phyloP scores from a whole-genome alignment of 2,329 filamentous ascomycete genomes.

The Parafenestella ontariensis region DNA sequence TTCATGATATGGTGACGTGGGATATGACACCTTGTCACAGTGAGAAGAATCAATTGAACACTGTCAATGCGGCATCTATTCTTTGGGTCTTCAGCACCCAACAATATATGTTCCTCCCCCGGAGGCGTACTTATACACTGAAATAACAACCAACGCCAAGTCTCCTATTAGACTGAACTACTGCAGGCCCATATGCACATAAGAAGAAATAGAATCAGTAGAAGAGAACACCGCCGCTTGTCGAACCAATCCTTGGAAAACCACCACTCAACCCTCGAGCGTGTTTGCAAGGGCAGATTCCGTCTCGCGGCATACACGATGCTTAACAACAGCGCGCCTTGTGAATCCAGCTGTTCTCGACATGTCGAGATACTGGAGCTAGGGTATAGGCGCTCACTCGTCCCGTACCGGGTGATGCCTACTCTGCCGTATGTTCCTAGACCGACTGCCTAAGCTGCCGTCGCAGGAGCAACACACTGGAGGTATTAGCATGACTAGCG shows the following conservation, averaged over 20 bases:
- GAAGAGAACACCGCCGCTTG: background rate
- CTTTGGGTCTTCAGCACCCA: slow-evolving; percentile 3
- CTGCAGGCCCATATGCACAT: slow-evolving; percentile 19
- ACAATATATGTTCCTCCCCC: slow-evolving; percentile 6
- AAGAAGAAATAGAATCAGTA: slow-evolving; percentile 8
- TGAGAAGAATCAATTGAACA: background rate
- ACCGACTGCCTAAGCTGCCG: background rate
- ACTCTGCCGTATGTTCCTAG: background rate
- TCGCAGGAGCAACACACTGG: background rate
- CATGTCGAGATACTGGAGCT: background rate
- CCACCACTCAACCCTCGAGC: slow-evolving; percentile 1
- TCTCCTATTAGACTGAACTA: slow-evolving; percentile 5
- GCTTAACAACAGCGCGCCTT: background rate
- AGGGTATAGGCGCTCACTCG: background rate
- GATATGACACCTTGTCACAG: background rate
- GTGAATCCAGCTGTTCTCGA: background rate
- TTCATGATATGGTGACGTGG: background rate
- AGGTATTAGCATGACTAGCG: slow-evolving; percentile 1
- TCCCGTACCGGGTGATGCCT: background rate
- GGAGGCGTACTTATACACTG: slow-evolving; percentile 20
- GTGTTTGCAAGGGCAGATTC: background rate
- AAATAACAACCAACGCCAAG: slow-evolving; percentile 8
- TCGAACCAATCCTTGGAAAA: slow-evolving; percentile 7
- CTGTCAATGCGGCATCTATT: slow-evolving; percentile 15
- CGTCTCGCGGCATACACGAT: background rate